A percentile compares a stretch with the other conserved stretches of the same genome.
Evolutionary conservation across 2,329 filamentous ascomycete species (phyloP).

Genomic region (Aureobasidium melanogenum): DNA sequence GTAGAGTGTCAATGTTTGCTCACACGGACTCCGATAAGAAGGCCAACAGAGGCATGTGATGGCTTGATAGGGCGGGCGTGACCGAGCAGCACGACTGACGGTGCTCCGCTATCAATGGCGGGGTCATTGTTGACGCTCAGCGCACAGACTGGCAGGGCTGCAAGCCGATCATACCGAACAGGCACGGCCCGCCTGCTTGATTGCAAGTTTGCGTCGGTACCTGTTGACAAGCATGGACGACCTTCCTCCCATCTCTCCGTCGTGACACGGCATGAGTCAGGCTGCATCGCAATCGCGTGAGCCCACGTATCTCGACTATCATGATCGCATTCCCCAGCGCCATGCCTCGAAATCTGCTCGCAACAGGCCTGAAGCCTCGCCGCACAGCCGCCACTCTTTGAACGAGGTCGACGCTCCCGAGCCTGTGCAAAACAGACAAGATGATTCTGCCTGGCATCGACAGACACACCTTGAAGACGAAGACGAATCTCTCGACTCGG

Average conservation of each 20-base stretch:
- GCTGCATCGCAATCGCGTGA: background rate
- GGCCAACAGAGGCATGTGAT: background rate
- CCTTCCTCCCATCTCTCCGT: background rate
- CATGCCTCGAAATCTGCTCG: background rate
- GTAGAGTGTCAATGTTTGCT: background rate
- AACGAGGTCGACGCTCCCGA: constrained; percentile 15
- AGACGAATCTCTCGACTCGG: constrained; percentile 38
- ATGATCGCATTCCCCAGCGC: background rate
- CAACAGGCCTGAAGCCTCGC: background rate
- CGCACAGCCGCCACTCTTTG: background rate
- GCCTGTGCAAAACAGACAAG: constrained; percentile 12
- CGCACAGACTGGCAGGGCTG: background rate
- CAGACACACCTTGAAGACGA: constrained; percentile 13
- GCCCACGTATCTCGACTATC: background rate
- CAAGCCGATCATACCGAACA: background rate
- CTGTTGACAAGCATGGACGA: background rate
- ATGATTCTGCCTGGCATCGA: background rate
- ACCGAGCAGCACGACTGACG: background rate
- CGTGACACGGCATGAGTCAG: background rate
- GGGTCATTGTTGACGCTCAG: background rate
- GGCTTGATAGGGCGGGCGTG: background rate
- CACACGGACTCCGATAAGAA: background rate
- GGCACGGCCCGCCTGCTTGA: background rate
- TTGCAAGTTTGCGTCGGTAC: background rate
- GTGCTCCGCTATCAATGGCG: background rate